Evolutionary conservation across 1,139 yeast species (phyloP).

Genomic region (Yamadazyma epiphylla): DNA sequence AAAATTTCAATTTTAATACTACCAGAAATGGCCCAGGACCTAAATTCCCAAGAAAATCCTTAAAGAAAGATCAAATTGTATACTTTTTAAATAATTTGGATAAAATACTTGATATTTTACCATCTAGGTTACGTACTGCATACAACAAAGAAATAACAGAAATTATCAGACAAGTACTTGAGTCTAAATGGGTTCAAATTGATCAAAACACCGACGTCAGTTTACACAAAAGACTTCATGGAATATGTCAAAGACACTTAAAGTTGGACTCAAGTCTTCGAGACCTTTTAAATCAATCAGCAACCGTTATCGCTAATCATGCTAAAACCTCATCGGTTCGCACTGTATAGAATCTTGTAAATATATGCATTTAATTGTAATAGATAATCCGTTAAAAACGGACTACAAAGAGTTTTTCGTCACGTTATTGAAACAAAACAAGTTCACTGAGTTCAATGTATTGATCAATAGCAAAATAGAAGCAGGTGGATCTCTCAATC

Average conservation of each 20-base stretch:
- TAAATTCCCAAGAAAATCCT: conserved; percentile 11
- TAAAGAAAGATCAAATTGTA: conserved; percentile 22
- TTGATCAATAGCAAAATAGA: conserved; percentile 16
- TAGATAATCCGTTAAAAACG: conserved; percentile 20
- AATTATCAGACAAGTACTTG: conserved; percentile 1
- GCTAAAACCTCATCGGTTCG: too few relatives aligned
- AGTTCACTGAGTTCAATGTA: conserved; percentile 19
- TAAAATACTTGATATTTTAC: conserved; percentile 11
- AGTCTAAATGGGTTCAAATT: background rate
- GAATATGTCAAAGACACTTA: too few relatives aligned
- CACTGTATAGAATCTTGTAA: conserved; percentile 1
- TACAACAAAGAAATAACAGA: conserved; percentile 18
- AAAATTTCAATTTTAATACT: conserved; percentile 26
- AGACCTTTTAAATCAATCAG: too few relatives aligned
- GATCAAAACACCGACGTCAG: too few relatives aligned
- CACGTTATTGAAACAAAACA: conserved; percentile 10
- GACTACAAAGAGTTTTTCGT: conserved; percentile 23
- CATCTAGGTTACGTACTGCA: conserved; percentile 4
- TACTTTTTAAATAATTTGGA: conserved; percentile 12
- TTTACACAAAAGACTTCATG: too few relatives aligned
- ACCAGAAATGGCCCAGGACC: background rate
- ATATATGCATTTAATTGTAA: conserved; percentile 9
- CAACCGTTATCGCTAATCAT: too few relatives aligned
- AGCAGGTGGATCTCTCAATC: conserved; percentile 20
- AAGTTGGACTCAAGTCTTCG: too few relatives aligned